Conservation (phyloP, 345 rosid species). For the Euclidium syriacum region DNA sequence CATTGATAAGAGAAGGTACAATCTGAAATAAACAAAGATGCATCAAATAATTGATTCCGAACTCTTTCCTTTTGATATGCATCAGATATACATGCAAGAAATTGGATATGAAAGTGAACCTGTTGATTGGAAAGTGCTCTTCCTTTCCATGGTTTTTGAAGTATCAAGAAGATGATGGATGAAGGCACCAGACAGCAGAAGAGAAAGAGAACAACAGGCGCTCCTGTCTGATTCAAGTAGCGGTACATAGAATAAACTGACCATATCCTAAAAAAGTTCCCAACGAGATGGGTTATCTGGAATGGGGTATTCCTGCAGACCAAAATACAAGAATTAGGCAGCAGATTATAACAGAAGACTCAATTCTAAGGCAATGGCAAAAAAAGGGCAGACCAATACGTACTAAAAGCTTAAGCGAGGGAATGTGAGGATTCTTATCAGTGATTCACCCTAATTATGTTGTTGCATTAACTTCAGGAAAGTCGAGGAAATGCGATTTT, state of each 20-base stretch:
- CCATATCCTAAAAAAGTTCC: conserved; percentile 91
- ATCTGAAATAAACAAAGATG: conserved; percentile 49
- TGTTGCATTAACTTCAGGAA: not conserved
- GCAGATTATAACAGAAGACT: not conserved
- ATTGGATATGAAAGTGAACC: conserved; percentile 36
- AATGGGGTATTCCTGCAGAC: conserved; percentile 66
- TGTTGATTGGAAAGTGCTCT: conserved; percentile 83
- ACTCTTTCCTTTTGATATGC: not conserved
- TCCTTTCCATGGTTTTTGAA: conserved; percentile 99
- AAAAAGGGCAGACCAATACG: not conserved
- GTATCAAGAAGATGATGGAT: conserved; percentile 53
- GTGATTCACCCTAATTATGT: not conserved
- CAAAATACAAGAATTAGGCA: not conserved
- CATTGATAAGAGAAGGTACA: conserved; percentile 88
- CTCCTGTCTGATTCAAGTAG: conserved; percentile 74
- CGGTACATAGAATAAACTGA: conserved; percentile 84
- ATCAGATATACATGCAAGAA: not conserved
- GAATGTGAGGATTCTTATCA: not conserved
- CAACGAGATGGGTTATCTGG: conserved; percentile 72
- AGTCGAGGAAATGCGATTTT: not conserved
- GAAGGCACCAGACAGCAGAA: conserved; percentile 86
- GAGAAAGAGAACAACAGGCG: conserved; percentile 80
- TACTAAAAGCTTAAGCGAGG: not conserved
- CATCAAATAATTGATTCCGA: conserved; percentile 2
- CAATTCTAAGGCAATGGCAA: not conserved